A percentile compares a stretch with the other conserved stretches of the same genome.
phyloP scores from a whole-genome alignment of 768 basidiomycete species.

The Trametes sanguinea region DNA sequence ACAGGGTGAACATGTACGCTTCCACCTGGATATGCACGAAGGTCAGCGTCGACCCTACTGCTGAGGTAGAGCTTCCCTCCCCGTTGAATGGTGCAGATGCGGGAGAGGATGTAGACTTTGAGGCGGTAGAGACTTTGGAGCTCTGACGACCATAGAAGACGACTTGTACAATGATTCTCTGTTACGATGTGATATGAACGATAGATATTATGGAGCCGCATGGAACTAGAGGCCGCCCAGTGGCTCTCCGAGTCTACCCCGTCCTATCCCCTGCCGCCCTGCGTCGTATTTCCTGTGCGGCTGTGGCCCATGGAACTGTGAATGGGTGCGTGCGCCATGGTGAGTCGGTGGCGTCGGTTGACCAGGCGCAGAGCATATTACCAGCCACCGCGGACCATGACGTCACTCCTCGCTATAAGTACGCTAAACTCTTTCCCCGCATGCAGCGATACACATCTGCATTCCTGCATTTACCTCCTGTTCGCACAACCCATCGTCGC shows the following conservation, averaged over 20 bases:
- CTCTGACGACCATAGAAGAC: background rate
- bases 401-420: background rate
- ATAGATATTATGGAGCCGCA: no score
- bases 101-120: background rate
- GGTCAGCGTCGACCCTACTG: slow-evolving; percentile 15
- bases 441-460: background rate
- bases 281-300: no score
- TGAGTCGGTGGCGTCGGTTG: background rate
- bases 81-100: background rate
- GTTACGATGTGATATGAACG: background rate
- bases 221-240: no score
- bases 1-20: slow-evolving; percentile 26
- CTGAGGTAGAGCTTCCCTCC: background rate
- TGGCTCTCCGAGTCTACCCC: no score
- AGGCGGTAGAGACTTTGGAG: slow-evolving; percentile 4
- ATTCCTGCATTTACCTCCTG: background rate
- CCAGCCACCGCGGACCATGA: background rate
- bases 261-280: no score
- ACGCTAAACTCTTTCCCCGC: background rate
- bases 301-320: no score
- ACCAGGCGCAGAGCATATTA: background rate
- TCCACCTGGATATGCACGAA: slow-evolving; percentile 26
- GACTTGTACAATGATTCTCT: background rate
- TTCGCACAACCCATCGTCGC: background rate
- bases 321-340: background rate